Evolutionary conservation across 441 rosid genomes (phyloP).

Genomic region (Omphalea diandra): DNA sequence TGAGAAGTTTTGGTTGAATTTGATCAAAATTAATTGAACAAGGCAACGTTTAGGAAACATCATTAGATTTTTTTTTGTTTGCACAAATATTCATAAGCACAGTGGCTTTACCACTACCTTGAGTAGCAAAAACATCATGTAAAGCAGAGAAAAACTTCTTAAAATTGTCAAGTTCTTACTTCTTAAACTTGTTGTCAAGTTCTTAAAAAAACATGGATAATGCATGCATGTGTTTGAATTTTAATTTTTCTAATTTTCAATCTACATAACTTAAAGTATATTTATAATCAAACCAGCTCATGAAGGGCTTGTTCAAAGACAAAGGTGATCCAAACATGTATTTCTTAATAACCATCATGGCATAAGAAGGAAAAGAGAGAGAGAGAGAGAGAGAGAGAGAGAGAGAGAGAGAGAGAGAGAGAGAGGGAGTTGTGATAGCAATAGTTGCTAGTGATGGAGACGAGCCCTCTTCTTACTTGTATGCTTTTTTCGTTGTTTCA

Average conservation of each 20-base stretch:
- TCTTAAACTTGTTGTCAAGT: too few relatives aligned
- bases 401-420: too few relatives aligned
- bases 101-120: constrained; percentile 14
- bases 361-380: too few relatives aligned
- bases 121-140: constrained; percentile 23
- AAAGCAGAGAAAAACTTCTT: constrained; percentile 38
- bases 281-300: constrained; percentile 30
- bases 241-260: constrained; percentile 24
- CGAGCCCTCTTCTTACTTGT: too few relatives aligned
- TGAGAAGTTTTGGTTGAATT: constrained; percentile 33
- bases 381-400: too few relatives aligned
- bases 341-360: constrained; percentile 33
- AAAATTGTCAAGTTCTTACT: constrained; percentile 44
- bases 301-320: constrained; percentile 21
- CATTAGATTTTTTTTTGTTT: constrained; percentile 37
- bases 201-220: constrained; percentile 48
- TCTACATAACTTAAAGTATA: constrained; percentile 18
- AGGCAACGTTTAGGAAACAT: constrained; percentile 68
- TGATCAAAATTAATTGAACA: constrained; percentile 38
- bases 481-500: too few relatives aligned
- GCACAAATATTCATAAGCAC: constrained; percentile 21
- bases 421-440: too few relatives aligned
- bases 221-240: constrained; percentile 32
- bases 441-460: too few relatives aligned
- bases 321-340: too few relatives aligned